These are phyloP conservation scores for Schizochytrium sp. DNA, from an alignment of 108 stramenopile genomes.

Conservation along the genomic window DNA sequence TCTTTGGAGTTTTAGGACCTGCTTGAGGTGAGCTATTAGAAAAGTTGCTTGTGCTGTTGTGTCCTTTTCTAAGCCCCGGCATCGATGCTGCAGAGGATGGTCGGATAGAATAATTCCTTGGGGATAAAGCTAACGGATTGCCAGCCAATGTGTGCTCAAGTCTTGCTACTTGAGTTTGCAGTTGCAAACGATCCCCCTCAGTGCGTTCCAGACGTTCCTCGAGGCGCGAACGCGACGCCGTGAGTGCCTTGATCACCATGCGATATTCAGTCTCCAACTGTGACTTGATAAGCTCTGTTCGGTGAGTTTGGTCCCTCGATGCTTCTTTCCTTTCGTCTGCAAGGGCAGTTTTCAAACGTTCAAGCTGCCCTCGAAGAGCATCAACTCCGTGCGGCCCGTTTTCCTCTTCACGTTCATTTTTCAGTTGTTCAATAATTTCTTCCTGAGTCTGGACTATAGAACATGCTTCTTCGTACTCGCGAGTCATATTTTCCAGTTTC, in stretches of 20 bases:
- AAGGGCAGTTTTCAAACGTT: background rate
- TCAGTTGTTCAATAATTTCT: background rate
- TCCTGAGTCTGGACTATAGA: background rate
- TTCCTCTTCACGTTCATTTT: background rate
- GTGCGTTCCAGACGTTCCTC: conserved; percentile 48
- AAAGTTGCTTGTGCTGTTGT: no score
- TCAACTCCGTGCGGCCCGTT: background rate
- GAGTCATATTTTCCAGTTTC: background rate
- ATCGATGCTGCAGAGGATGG: background rate
- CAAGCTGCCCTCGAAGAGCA: background rate
- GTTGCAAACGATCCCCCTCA: background rate
- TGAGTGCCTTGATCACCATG: conserved; percentile 53
- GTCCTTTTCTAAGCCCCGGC: no score
- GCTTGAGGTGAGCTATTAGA: no score
- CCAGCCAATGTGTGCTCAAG: background rate
- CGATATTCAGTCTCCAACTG: conserved; percentile 57
- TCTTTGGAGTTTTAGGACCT: no score
- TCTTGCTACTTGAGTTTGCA: background rate
- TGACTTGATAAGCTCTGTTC: background rate
- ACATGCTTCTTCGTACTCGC: conserved; percentile 23
- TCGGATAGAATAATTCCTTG: no score
- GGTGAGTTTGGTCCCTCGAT: background rate
- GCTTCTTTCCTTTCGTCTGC: background rate
- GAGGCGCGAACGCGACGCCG: conserved; percentile 39
- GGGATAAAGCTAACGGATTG: background rate